A percentile compares a stretch with the other conserved stretches of the same genome.
These are phyloP conservation scores for Closterium sp. DNA, from an alignment of 139 green algal species.

Conservation along the genomic window DNA sequence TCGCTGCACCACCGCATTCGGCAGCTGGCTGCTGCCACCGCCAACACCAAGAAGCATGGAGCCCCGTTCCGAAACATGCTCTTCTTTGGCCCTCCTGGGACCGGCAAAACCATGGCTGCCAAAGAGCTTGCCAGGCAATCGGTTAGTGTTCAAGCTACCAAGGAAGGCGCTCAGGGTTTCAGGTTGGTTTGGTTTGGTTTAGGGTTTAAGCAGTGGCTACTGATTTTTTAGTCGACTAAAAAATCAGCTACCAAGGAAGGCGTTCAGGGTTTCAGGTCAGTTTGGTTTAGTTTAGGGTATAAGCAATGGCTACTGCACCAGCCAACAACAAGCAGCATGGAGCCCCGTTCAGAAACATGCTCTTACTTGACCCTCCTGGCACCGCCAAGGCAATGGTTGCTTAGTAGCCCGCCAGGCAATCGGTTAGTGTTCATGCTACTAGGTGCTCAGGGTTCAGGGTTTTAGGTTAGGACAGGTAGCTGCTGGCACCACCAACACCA, in stretches of 20 bases:
- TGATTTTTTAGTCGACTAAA: no score
- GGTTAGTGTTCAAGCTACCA: not conserved
- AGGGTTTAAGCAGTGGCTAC: slow-evolving; percentile 62
- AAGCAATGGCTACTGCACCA: slow-evolving; percentile 70
- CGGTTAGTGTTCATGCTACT: not conserved
- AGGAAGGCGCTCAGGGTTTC: no score
- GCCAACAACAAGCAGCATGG: slow-evolving; percentile 89
- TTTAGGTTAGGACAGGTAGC: no score
- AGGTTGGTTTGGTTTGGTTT: no score
- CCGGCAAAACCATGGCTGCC: slow-evolving; percentile 94
- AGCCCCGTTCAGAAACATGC: slow-evolving; percentile 93
- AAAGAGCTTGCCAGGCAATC: slow-evolving; percentile 89
- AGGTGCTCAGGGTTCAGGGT: no score
- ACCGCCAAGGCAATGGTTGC: slow-evolving; percentile 95
- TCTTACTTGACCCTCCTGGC: slow-evolving; percentile 61
- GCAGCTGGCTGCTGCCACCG: slow-evolving; percentile 76
- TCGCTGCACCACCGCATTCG: slow-evolving; percentile 82
- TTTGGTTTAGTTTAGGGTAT: no score
- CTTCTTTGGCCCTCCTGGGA: slow-evolving; percentile 63
- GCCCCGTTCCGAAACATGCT: slow-evolving; percentile 95
- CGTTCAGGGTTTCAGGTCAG: no score
- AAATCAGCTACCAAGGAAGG: no score
- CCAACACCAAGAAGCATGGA: slow-evolving; percentile 88
- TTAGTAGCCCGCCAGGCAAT: slow-evolving; percentile 87
- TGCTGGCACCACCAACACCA: no score